Evolutionary conservation across 2,329 filamentous ascomycete genomes (phyloP), one percentile per base, ranked within the genome.

Genomic region (Colletotrichum truncatum): DNA sequence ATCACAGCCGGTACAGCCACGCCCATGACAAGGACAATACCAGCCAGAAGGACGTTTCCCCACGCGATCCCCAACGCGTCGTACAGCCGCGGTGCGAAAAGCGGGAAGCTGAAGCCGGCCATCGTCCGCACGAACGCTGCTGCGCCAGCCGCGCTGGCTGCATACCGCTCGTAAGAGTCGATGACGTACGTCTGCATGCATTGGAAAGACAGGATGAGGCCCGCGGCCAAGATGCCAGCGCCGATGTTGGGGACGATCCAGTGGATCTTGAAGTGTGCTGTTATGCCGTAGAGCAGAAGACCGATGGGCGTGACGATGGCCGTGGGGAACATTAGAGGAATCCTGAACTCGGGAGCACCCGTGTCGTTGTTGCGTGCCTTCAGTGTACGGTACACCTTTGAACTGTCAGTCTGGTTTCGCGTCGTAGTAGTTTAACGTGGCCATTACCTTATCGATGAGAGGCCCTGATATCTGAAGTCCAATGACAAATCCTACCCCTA

Each of bases 181-280:
- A 69, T 82, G 2, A 88, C 79, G 59, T 89, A 89, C 0, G 86
- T 86, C 68, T 87, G 84, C 32, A 85, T 82, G 23, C 85, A 85
- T 72, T 86, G 85, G 67, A 89, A 90, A 0, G 82, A 79, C 1
- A 86, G 78, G 48, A 89, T 84, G 56, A 86, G 82, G 0, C 87
- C 87, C 1, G 82, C 75, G 0, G 85, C 69, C 16, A 80, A 75
- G 1, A 78, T 71, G 0, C 69, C 76, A 7, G 85, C 84, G 1
- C 87, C 88, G 34, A 90, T 79, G 64, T 90, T 87, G 0, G 87
- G 87, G 5, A 88, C 75, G 25, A 84, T 79, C 83, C 83, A 87
- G 70, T 85, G 81, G 0, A 77, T 68, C 3, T 74, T 68, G 4
- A 76, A 69, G 28, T 85, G 71, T 0, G 80, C 77, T 0, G 79